A percentile compares a stretch with the other conserved stretches of the same genome.
phyloP scores from a whole-genome alignment of 257 asterid genomes.

The Mitragyna speciosa region DNA sequence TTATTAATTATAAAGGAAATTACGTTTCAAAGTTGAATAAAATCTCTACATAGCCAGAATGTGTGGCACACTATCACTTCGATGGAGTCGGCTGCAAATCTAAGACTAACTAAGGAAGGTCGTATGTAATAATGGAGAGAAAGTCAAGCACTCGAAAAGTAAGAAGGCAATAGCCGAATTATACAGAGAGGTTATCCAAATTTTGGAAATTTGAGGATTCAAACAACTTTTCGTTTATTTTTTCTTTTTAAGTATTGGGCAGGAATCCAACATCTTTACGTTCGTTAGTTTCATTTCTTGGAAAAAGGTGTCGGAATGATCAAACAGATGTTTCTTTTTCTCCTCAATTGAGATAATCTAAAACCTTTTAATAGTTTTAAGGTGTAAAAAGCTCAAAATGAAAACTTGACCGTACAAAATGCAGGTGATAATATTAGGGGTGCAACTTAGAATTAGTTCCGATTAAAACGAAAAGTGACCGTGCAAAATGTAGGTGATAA shows the following conservation, averaged over 20 bases:
- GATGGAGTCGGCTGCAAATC: neutral
- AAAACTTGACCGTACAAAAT: too few species aligned
- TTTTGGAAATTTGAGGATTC: neutral
- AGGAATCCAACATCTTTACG: neutral
- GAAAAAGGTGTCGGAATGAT: neutral
- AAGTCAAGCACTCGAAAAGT: neutral
- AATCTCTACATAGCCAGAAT: neutral
- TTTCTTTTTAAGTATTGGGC: too few species aligned
- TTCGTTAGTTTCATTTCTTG: neutral
- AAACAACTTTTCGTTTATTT: neutral
- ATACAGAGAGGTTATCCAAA: too few species aligned
- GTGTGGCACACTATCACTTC: neutral
- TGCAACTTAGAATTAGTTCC: too few species aligned
- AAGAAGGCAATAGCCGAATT: neutral
- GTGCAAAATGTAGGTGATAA: too few species aligned
- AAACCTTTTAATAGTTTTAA: too few species aligned
- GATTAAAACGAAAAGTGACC: too few species aligned
- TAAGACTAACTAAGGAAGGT: conserved; percentile 14
- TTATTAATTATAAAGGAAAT: neutral
- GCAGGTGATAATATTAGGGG: too few species aligned
- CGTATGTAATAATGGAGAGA: neutral
- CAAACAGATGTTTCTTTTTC: too few species aligned
- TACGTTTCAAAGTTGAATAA: conserved; percentile 4
- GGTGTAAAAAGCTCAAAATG: too few species aligned
- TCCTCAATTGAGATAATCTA: too few species aligned